Percentiles rank a stretch among this genome's conserved stretches.
Conservation (phyloP, 1,139 yeast genomes). For the Suhomyces anneliseae region DNA sequence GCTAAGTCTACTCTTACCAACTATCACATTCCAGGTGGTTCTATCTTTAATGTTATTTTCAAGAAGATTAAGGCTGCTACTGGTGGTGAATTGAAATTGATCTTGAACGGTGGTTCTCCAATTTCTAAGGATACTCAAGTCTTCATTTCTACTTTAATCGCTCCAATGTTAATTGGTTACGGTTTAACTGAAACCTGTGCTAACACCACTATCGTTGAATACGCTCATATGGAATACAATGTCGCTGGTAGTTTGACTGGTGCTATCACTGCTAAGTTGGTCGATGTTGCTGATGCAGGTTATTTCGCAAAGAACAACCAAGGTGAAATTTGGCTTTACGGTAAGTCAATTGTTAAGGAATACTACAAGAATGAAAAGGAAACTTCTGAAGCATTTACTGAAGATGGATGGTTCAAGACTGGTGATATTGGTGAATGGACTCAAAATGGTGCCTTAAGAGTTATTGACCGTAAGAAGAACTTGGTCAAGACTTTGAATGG, state of each 20-base stretch:
- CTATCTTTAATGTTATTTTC: conserved; percentile 65
- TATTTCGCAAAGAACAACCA: conserved; percentile 88
- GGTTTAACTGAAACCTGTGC: conserved; percentile 98
- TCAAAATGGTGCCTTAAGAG: conserved; percentile 68
- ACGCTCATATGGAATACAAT: conserved; percentile 64
- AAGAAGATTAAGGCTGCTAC: conserved; percentile 92
- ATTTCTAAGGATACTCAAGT: conserved; percentile 82
- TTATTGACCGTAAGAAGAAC: conserved; percentile 95
- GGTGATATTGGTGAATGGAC: conserved; percentile 99
- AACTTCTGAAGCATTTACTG: conserved; percentile 76
- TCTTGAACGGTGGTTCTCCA: conserved; percentile 95
- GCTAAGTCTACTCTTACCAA: conserved; percentile 63
- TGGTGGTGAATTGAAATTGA: conserved; percentile 78
- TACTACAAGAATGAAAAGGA: conserved; percentile 85
- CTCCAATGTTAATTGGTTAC: conserved; percentile 92
- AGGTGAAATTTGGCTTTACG: conserved; percentile 87
- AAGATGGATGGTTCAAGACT: conserved; percentile 90
- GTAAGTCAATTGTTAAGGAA: conserved; percentile 69
- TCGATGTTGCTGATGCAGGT: conserved; percentile 91
- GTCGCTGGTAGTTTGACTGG: conserved; percentile 83
- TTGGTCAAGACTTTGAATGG: conserved; percentile 95
- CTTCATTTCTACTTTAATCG: conserved; percentile 72
- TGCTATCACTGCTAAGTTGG: conserved; percentile 81
- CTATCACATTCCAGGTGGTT: conserved; percentile 73
- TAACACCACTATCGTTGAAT: conserved; percentile 71